phyloP scores from a whole-genome alignment of 2,329 filamentous ascomycete species.

The Hymenoscyphus fraxineus region DNA sequence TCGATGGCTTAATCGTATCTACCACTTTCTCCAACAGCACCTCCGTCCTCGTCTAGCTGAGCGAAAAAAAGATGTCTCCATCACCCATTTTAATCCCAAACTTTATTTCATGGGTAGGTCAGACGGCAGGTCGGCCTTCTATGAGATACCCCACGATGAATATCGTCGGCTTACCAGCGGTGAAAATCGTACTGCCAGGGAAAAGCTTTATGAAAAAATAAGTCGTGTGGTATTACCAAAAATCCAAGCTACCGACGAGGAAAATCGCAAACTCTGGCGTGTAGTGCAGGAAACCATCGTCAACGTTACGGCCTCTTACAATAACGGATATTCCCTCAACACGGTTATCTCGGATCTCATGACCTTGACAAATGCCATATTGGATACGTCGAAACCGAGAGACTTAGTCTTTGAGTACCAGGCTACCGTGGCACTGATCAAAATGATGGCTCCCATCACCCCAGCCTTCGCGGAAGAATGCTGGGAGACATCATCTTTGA shows the following conservation, averaged over 20 bases:
- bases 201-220: too few species aligned
- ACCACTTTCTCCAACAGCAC: constrained; percentile 20
- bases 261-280: constrained; percentile 51
- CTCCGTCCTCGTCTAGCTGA: neutral
- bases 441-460: constrained; percentile 73
- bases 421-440: constrained; percentile 55
- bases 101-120: neutral
- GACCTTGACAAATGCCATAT: constrained; percentile 68
- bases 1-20: constrained; percentile 70
- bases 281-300: constrained; percentile 63
- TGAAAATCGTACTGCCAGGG: neutral
- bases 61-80: neutral
- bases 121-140: neutral
- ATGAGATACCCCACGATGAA: neutral
- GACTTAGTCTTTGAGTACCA: constrained; percentile 32
- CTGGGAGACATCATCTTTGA: constrained; percentile 55
- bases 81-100: neutral
- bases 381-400: constrained; percentile 34
- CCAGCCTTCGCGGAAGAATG: constrained; percentile 80
- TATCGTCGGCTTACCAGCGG: too few species aligned
- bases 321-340: constrained; percentile 72
- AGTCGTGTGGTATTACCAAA: neutral
- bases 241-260: neutral
- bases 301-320: constrained; percentile 65
- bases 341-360: constrained; percentile 81